Evolutionary conservation across 345 rosid genomes (phyloP), one percentile per base, ranked within the genome.

Genomic region (Brassica rapa): DNA sequence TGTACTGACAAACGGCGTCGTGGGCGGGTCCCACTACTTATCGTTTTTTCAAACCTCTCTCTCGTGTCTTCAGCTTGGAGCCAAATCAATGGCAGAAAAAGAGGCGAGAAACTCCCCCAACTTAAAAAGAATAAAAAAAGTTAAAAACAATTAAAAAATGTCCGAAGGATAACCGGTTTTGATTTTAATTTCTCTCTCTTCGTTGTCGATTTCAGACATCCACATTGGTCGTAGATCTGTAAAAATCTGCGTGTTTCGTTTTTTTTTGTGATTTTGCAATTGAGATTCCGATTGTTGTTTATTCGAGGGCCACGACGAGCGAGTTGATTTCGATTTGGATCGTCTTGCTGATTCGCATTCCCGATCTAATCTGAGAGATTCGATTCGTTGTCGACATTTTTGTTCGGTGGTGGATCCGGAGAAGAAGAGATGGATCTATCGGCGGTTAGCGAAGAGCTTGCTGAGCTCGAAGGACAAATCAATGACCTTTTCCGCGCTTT

Each of bases 381-480:
- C 70, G 77, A 79, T 73, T 32, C 60, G 65, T 62, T 19, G 19
- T 49, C 67, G 74, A 35, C 81, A 57, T 68, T 19, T 19, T 19
- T 35, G 65, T 68, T 73, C 49, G 19, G 10, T 60, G 46, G n/a
- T 74, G 76, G 83, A 80, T 74, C 79, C 68, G 82, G 66, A 71
- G 73, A 75, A 10, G 14, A 14, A 72, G 77, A 57, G 80, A 93
- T 91, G 93, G 90, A 89, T 85, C 79, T 91, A 59, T 86, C 90
- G 1, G 82, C 87, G 14, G 84, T 90, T 80, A 90, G 90, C 84
- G 97, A 91, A 62, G 96, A 95, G 87, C 86, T 92, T 32, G 97
- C 88, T 57, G 91, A 89, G 85, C 86, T 93, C 83, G 85, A 93
- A 21, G 99, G 98, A 64, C 91, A 91, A 81, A 90, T 95, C 86